phyloP scores from a whole-genome alignment of 2,329 filamentous ascomycete genomes.

The Eutypa lata region DNA sequence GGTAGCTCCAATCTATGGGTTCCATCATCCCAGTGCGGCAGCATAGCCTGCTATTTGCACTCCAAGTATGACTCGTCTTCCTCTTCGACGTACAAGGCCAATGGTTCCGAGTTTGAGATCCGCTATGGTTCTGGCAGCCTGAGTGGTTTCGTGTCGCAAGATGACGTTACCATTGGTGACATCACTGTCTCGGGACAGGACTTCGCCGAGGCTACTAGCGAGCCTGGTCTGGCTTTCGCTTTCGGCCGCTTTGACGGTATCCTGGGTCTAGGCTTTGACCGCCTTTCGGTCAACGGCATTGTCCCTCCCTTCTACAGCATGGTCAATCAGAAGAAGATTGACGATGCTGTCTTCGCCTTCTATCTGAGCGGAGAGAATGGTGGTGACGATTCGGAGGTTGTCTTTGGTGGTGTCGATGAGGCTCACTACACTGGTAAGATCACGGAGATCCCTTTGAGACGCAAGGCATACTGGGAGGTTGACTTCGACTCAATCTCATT shows the following conservation, averaged over 20 bases:
- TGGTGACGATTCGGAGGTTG: slow-evolving; percentile 75
- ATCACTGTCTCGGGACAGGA: slow-evolving; percentile 83
- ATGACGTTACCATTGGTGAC: slow-evolving; percentile 83
- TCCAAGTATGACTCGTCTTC: slow-evolving; percentile 89
- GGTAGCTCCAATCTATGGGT: slow-evolving; percentile 99
- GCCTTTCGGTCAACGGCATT: slow-evolving; percentile 95
- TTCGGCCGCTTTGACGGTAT: slow-evolving; percentile 98
- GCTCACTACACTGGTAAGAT: slow-evolving; percentile 80
- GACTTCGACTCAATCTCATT: slow-evolving; percentile 90
- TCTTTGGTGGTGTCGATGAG: slow-evolving; percentile 86
- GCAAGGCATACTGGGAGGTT: slow-evolving; percentile 99
- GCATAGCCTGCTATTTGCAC: slow-evolving; percentile 98
- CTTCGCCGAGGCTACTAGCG: slow-evolving; percentile 93
- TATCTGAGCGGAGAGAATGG: slow-evolving; percentile 76
- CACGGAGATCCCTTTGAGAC: slow-evolving; percentile 88
- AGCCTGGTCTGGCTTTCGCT: slow-evolving; percentile 95
- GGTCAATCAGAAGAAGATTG: slow-evolving; percentile 83
- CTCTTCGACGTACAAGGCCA: slow-evolving; percentile 90
- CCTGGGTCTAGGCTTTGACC: slow-evolving; percentile 88
- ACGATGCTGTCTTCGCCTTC: slow-evolving; percentile 93
- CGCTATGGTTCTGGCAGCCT: slow-evolving; percentile 92
- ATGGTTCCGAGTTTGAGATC: slow-evolving; percentile 90
- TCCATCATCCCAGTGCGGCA: slow-evolving; percentile 82
- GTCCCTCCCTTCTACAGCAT: slow-evolving; percentile 96
- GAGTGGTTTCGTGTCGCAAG: slow-evolving; percentile 89